Evolutionary conservation across 768 basidiomycete genomes (phyloP).

Genomic region (Mycena latifolia): DNA sequence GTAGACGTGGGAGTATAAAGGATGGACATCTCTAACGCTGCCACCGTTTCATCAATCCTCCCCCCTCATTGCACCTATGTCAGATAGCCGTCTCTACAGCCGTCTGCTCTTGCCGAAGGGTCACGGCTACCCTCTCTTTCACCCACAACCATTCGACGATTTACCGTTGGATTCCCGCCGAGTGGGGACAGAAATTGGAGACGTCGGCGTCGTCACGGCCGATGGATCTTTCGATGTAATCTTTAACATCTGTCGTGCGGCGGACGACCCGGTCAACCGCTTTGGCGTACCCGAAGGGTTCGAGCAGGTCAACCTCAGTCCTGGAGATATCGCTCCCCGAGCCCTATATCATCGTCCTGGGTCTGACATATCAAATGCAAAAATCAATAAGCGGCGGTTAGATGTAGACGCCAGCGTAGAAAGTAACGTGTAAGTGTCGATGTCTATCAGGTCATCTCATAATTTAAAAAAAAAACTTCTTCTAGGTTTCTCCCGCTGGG

Average conservation of each 20-base stretch:
- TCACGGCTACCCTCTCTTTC: conserved; percentile 14
- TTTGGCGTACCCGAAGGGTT: conserved; percentile 26
- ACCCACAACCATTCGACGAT: conserved; percentile 16
- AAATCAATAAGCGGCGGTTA: conserved; percentile 8
- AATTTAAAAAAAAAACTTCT: neutral
- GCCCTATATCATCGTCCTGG: conserved; percentile 1
- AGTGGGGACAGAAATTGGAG: conserved; percentile 19
- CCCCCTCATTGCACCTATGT: neutral
- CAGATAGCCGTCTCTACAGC: conserved; percentile 4
- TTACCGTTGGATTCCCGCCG: neutral
- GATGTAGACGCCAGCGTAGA: conserved; percentile 7
- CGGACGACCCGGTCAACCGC: conserved; percentile 20
- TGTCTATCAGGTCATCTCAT: neutral
- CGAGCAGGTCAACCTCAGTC: conserved; percentile 11
- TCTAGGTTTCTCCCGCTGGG: conserved; percentile 8
- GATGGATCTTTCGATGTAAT: conserved; percentile 33
- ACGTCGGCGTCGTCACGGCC: conserved; percentile 26
- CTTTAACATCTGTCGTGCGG: conserved; percentile 30
- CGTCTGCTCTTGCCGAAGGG: conserved; percentile 17
- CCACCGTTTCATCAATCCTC: too few species aligned
- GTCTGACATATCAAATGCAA: conserved; percentile 19
- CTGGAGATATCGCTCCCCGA: neutral
- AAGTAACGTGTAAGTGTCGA: conserved; percentile 8
- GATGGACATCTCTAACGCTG: too few species aligned
- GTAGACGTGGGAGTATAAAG: too few species aligned